Evolutionary conservation across 2,329 filamentous ascomycete genomes (phyloP).

Genomic region (Xylariaceae sp.): DNA sequence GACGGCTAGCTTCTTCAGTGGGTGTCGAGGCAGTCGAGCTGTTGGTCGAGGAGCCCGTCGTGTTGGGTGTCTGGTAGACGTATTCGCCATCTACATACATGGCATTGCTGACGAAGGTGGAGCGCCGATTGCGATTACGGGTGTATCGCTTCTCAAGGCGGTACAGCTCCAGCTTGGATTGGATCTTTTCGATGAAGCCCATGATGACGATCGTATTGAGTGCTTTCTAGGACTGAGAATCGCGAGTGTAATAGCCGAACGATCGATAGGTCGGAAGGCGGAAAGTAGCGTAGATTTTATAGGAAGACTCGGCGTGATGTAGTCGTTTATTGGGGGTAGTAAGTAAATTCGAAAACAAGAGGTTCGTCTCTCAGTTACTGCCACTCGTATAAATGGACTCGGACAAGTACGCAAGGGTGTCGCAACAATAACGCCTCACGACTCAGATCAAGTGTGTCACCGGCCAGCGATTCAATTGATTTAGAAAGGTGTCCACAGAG

Average conservation of each 20-base stretch:
- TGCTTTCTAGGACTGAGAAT: not conserved
- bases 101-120: conserved; percentile 86
- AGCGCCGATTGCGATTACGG: conserved; percentile 82
- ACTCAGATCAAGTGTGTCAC: conserved; percentile 11
- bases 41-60: conserved; percentile 60
- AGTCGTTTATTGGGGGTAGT: not conserved
- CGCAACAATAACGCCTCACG: conserved; percentile 9
- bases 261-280: not conserved
- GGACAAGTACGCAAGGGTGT: conserved; percentile 10
- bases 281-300: not conserved
- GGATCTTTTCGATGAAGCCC: conserved; percentile 64
- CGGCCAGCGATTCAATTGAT: conserved; percentile 1
- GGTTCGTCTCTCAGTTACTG: conserved; percentile 1
- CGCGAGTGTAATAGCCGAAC: not conserved
- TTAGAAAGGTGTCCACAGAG: not conserved
- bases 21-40: conserved; percentile 32
- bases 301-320: not conserved
- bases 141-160: conserved; percentile 96
- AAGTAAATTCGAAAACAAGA: not conserved
- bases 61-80: conserved; percentile 73
- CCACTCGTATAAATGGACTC: conserved; percentile 9
- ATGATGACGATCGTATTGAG: conserved; percentile 32
- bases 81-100: conserved; percentile 97
- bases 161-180: conserved; percentile 84
- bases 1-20: conserved; percentile 31